phyloP scores from a whole-genome alignment of 495 filamentous ascomycete genomes.

The Bacidia gigantensis region DNA sequence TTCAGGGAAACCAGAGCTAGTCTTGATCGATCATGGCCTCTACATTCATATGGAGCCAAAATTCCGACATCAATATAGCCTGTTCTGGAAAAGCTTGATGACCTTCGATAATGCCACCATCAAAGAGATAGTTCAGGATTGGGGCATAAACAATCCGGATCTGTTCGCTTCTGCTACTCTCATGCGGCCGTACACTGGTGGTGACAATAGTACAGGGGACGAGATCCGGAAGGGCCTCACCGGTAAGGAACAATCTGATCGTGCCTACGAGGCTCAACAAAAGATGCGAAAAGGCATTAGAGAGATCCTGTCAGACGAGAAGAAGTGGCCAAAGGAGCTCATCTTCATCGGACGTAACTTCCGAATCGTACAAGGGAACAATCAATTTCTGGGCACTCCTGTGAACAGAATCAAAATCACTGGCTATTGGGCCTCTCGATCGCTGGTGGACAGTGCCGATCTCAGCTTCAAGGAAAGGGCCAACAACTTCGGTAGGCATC shows the following conservation, averaged over 20 bases:
- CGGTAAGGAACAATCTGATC: slow-evolving; percentile 36
- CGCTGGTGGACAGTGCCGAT: slow-evolving; percentile 54
- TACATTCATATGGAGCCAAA: slow-evolving; percentile 79
- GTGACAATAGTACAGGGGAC: slow-evolving; percentile 50
- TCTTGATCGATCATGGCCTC: slow-evolving; percentile 91
- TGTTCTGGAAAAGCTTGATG: slow-evolving; percentile 87
- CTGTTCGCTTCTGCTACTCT: slow-evolving; percentile 84
- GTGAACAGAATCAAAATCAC: slow-evolving; percentile 95
- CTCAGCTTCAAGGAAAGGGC: slow-evolving; percentile 42
- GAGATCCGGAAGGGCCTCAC: slow-evolving; percentile 47
- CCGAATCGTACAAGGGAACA: slow-evolving; percentile 77
- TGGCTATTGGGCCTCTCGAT: slow-evolving; percentile 73
- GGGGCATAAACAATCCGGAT: slow-evolving; percentile 81
- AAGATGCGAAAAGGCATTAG: slow-evolving; percentile 71
- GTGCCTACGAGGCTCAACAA: slow-evolving; percentile 74
- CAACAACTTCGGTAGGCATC: slow-evolving; percentile 48
- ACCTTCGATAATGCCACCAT: slow-evolving; percentile 85
- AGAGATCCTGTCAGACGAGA: slow-evolving; percentile 75
- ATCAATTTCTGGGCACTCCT: slow-evolving; percentile 76
- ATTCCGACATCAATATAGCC: slow-evolving; percentile 79
- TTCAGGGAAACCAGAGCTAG: slow-evolving; percentile 68
- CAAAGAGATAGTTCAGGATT: slow-evolving; percentile 49
- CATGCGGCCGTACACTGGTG: slow-evolving; percentile 79
- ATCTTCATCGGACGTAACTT: slow-evolving; percentile 93
- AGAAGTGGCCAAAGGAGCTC: slow-evolving; percentile 83